Base-by-base conservation (phyloP, 331 rosid genomes). In the Telfairia occidentalis region DNA sequence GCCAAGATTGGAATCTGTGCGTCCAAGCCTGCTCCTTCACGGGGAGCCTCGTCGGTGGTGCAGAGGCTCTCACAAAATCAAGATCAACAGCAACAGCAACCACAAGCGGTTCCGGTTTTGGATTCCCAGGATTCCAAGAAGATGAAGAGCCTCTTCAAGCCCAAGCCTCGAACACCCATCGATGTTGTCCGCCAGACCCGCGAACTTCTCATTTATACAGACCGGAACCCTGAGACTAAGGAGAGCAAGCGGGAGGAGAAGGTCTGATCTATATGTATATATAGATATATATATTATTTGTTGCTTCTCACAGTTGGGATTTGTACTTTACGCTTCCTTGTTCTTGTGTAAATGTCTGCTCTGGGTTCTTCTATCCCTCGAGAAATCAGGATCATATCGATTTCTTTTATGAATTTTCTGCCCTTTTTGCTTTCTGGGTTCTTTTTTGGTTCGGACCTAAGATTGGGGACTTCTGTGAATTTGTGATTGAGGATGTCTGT, bases 181-280 rank as follows among this genome's bases (percentile, higher is more conserved):
- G 98, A 91, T 26, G 35, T 90, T 1, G 98, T 94, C 9, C 95
- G 98, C 0, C 96, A 90, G 55, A 87, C 98, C 35, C 88, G 97
- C 73, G 98, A 94, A 83, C 96, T 91, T 78, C 96, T 94, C 58
- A 65, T 85, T 23, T 79, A 75, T 9, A 78, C 79, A 11, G 92
- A 91, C 48, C 87, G 89, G 16, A 60, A 8, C 54, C 10, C 83
- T 13, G 94, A 89, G 53, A 12, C 85, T 9, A 92, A 96, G 10
- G 98, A 94, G 61, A 78, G 72, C 88, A 94, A 90, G 73, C 96
- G 97, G 21, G 98, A 94, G 75, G 98, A 94, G 65, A 94, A 94
- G 89, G 98, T 94, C 42, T 43, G 55, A 58, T 76, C 75, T n/a
- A 49, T 53, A 5, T 32, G 3, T 32, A 2, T n/a, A 54, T 28